Evolutionary conservation across 352 stramenopile species (phyloP).

Genomic region (Phytophthora pseudosyringae): DNA sequence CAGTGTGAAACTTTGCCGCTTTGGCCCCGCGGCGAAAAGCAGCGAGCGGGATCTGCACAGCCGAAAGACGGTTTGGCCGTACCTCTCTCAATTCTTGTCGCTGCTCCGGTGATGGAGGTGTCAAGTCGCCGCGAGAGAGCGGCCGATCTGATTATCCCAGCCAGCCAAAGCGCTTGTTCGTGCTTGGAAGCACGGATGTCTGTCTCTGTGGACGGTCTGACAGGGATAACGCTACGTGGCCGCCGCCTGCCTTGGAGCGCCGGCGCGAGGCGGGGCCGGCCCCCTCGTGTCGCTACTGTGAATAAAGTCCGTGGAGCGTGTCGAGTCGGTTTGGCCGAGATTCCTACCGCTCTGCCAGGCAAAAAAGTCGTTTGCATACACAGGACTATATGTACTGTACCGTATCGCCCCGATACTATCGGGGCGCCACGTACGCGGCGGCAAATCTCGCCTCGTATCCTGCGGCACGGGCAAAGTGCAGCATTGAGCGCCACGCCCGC

Average conservation of each 20-base stretch:
- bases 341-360: too few relatives aligned
- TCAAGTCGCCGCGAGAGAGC: slow-evolving; percentile 25
- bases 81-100: slow-evolving; percentile 40
- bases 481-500: slow-evolving; percentile 1
- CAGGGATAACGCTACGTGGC: slow-evolving; percentile 28
- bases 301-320: slow-evolving; percentile 2
- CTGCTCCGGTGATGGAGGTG: slow-evolving; percentile 25
- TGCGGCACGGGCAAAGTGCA: not conserved
- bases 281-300: slow-evolving; percentile 19
- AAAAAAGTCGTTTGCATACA: slow-evolving; percentile 2
- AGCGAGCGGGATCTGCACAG: slow-evolving; percentile 9
- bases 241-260: slow-evolving; percentile 11
- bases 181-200: slow-evolving; percentile 20
- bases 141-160: slow-evolving; percentile 30
- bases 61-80: slow-evolving; percentile 28
- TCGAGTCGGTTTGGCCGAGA: slow-evolving; percentile 2
- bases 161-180: slow-evolving; percentile 15
- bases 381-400: not conserved
- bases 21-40: not conserved
- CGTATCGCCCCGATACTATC: not conserved
- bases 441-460: slow-evolving; percentile 26
- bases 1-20: slow-evolving; percentile 1
- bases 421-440: slow-evolving; percentile 9
- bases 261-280: slow-evolving; percentile 1
- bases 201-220: slow-evolving; percentile 26